A percentile compares a stretch with the other conserved stretches of the same genome.
Conservation (phyloP, 345 rosid species). For the Bretschneidera sinensis region DNA sequence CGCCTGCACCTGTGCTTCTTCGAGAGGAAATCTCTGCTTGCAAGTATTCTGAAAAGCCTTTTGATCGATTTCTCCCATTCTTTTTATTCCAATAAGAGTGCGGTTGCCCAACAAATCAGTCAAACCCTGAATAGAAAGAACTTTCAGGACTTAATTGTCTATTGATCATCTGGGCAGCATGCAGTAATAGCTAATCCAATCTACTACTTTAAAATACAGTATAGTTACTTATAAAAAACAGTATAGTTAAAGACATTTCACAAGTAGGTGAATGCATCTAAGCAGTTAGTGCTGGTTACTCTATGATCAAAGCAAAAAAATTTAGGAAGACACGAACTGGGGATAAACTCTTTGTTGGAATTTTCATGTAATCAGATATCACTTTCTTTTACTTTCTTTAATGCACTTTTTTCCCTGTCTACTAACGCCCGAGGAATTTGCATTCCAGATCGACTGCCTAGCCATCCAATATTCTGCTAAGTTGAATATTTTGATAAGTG, state of each 20-base stretch:
- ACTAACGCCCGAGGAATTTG: neutral
- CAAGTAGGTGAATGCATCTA: neutral
- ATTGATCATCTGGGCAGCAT: neutral
- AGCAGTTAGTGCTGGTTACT: neutral
- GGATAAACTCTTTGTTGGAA: neutral
- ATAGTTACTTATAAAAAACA: too few relatives aligned
- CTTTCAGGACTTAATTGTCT: neutral
- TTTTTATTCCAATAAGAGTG: conserved; percentile 51
- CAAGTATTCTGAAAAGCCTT: conserved; percentile 54
- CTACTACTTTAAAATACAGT: neutral
- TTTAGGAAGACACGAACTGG: neutral
- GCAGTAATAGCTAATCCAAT: neutral
- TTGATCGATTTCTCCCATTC: conserved; percentile 75
- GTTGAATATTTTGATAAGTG: neutral
- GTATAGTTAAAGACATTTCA: too few relatives aligned
- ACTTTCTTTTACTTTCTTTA: too few relatives aligned
- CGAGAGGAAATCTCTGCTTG: conserved; percentile 36
- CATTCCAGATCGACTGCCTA: neutral
- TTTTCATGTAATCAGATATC: neutral
- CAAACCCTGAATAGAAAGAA: conserved; percentile 38
- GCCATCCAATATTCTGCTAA: neutral
- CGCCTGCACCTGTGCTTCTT: conserved; percentile 53
- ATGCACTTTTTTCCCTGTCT: neutral
- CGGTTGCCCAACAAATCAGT: conserved; percentile 29
- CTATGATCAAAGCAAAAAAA: neutral